phyloP scores from a whole-genome alignment of 441 rosid genomes.

The Eruca vesicaria region DNA sequence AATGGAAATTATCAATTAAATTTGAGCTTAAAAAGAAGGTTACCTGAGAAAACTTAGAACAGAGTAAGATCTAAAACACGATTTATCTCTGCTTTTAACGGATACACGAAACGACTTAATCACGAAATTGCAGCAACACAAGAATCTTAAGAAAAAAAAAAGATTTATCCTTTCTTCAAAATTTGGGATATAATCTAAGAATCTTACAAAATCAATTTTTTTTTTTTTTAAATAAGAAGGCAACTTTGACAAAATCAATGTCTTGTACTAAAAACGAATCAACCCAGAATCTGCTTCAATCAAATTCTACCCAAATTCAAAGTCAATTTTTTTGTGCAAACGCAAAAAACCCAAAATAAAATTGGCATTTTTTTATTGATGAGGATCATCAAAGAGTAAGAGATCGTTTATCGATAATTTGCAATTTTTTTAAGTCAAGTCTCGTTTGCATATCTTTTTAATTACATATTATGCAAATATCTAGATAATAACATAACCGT shows the following conservation, averaged over 20 bases:
- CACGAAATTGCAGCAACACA: slow-evolving; percentile 7
- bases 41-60: too few relatives aligned
- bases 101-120: slow-evolving; percentile 19
- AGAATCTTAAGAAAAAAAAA: slow-evolving; percentile 19
- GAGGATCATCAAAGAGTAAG: slow-evolving; percentile 12
- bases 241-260: slow-evolving; percentile 31
- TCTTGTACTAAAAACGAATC: slow-evolving; percentile 21
- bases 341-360: not conserved
- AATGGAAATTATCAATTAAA: too few relatives aligned
- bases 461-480: not conserved
- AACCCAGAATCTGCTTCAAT: slow-evolving; percentile 40
- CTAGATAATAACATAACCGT: not conserved
- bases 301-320: slow-evolving; percentile 45
- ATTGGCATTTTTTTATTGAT: not conserved
- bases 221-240: not conserved
- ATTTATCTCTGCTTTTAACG: slow-evolving; percentile 6
- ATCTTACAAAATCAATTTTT: too few relatives aligned
- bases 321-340: slow-evolving; percentile 41
- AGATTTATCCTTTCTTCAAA: slow-evolving; percentile 28
- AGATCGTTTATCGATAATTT: not conserved
- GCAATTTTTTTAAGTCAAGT: not conserved
- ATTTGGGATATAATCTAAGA: slow-evolving; percentile 30
- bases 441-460: not conserved
- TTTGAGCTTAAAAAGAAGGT: too few relatives aligned
- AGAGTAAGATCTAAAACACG: slow-evolving; percentile 6